phyloP scores from a whole-genome alignment of 345 rosid genomes.

The Citrus sp. region DNA sequence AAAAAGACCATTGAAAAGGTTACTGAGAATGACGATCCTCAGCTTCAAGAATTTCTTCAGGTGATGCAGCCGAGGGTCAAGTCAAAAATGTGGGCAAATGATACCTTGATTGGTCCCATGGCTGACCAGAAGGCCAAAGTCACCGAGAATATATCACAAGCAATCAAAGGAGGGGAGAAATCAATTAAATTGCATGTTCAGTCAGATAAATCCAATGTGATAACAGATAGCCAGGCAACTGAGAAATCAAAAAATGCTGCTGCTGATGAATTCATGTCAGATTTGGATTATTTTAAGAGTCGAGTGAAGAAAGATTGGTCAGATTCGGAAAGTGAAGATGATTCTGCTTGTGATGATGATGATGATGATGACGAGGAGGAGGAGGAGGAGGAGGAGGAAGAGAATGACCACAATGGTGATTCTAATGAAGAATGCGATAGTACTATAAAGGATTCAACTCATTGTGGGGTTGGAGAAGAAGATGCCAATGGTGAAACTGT shows the following conservation, averaged over 20 bases:
- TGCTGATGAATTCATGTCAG: constrained; percentile 52
- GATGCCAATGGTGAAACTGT: constrained; percentile 39
- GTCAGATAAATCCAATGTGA: constrained; percentile 14
- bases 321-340: constrained; percentile 59
- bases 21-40: constrained; percentile 41
- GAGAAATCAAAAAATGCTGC: constrained; percentile 31
- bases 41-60: constrained; percentile 70
- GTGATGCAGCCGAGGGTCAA: constrained; percentile 71
- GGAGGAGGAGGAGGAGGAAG: constrained; percentile 19
- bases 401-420: constrained; percentile 21
- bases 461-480: constrained; percentile 30
- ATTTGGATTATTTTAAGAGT: constrained; percentile 90
- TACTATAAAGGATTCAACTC: constrained; percentile 13
- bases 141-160: constrained; percentile 18
- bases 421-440: constrained; percentile 16
- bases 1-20: constrained; percentile 29
- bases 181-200: constrained; percentile 21
- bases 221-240: constrained; percentile 25
- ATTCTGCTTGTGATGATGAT: constrained; percentile 18
- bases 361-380: not conserved
- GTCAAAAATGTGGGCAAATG: constrained; percentile 83
- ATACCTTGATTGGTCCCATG: constrained; percentile 36
- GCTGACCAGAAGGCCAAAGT: constrained; percentile 23
- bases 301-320: constrained; percentile 71
- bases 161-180: constrained; percentile 30